Evolutionary conservation across 2,329 filamentous ascomycete species (phyloP), one percentile per base, ranked within the genome.

Genomic region (Sporothrix phasma): DNA sequence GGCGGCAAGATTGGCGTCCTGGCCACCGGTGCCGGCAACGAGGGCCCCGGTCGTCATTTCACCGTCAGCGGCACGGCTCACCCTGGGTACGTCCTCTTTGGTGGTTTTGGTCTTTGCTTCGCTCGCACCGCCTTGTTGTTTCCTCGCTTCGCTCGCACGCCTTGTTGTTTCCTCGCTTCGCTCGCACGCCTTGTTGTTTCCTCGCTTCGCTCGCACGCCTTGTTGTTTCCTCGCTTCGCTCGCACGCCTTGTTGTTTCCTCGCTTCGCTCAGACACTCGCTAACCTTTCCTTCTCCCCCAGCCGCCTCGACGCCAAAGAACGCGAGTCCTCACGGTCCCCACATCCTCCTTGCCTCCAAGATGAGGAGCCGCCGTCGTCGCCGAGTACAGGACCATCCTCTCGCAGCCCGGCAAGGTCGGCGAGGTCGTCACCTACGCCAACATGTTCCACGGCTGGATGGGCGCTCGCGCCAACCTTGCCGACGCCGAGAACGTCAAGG

Each of bases 361-460:
- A 78, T 46, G 81, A 83, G 70, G 74, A 75, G 73, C 69, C 0
- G 77, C 79, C 0, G 72, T 73, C 0, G 76, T 82, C 0, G 73
- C 76, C 47, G 73, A 74, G 49, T 81, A 79, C 68, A 73, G 76
- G 64, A 70, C 75, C 53, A 74, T 77, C 6, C 68, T 84, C 26
- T 73, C 73, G 45, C 75, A 72, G n/a, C 73, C 74, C 8, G 77
- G 70, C 6, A 74, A 75, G 62, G 71, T 70, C 1, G 74, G 78
- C 17, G 69, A 78, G 64, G 76, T 83, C 15, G 79, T 82, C 69
- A 81, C 74, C 1, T 84, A 81, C 67, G 61, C 65, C 1, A 77
- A 72, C 60, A 82, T 82, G 76, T 76, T 77, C 68, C 82, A 84
- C 68, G 82, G 82, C n/a, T 85, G 80, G 80, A 84, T 84, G 82